These are phyloP conservation scores for Blastomyces silverae DNA, from an alignment of 2,329 filamentous ascomycete species.

Conservation along the genomic window DNA sequence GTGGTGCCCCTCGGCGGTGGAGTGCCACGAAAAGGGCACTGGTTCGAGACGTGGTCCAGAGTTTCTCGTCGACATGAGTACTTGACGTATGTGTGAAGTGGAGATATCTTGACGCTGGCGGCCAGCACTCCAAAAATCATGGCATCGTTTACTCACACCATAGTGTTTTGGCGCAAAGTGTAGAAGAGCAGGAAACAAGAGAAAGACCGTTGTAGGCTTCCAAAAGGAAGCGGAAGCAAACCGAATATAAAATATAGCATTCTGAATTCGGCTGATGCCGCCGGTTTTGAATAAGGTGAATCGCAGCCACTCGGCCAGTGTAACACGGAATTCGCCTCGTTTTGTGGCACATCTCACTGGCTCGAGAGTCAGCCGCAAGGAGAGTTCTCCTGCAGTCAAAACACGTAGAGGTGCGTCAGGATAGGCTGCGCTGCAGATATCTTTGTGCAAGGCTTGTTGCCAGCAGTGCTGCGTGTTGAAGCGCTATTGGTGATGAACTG, in stretches of 20 bases:
- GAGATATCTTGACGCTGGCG: not conserved
- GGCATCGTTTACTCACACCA: slow-evolving; percentile 1
- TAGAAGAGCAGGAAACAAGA: not conserved
- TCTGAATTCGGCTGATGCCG: not conserved
- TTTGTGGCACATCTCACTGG: not conserved
- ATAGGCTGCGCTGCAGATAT: not conserved
- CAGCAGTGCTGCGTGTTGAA: slow-evolving; percentile 5
- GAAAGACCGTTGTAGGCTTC: not conserved
- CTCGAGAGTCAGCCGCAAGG: not conserved
- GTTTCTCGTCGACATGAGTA: not conserved
- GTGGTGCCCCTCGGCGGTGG: slow-evolving; percentile 6
- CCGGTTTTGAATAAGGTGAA: not conserved
- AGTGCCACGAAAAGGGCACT: not conserved
- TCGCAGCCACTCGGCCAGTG: not conserved
- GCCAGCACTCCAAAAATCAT: not conserved
- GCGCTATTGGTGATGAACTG: not conserved
- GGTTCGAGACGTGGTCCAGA: slow-evolving; percentile 1
- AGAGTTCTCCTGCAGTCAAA: not conserved
- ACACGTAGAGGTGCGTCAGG: not conserved
- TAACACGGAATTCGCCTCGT: not conserved
- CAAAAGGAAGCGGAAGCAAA: not conserved
- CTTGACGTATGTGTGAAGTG: not conserved
- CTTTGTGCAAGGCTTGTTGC: not conserved
- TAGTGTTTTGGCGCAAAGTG: not conserved
- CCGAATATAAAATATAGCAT: not conserved